Evolutionary conservation across 306 rosid species (phyloP), one percentile per base, ranked within the genome.

Genomic region (Comarum palustre): DNA sequence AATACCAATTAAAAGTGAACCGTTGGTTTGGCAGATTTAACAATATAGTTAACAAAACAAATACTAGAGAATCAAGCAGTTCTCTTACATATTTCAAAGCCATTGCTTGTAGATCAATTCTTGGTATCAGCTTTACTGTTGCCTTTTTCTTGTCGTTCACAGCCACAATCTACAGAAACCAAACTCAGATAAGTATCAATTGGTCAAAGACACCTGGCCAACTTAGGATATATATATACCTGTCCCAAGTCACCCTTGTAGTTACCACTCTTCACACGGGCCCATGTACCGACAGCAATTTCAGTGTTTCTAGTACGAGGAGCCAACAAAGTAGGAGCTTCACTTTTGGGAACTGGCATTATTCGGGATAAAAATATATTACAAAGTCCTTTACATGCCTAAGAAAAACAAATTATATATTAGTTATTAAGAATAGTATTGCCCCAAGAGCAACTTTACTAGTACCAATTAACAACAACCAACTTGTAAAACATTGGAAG

Each of bases 211-310:
- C 55, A 48, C 38, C 55, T 10, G 19, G 55, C 63, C 51, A 75
- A 52, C 69, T 38, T 59, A 65, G 46, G 59, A 78, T 24, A 60
- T 20, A 20, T 77, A 57, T 27, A 25, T 83, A 91, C 97, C 97
- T 90, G 96, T 54, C 93, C 95, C 73, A 95, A 81, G 80, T 95
- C 99, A 42, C 99, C 99, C 84, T 91, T 95, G 83, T 95, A 95
- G 63, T 79, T 84, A 69, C 99, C 99, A 86, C 48, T 88, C 86
- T 91, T 95, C 76, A 95, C 83, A 52, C 97, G 97, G 71, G 84
- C 90, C 99, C 97, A 91, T 73, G 69, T 87, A 29, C 97, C 99
- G 47, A 46, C 88, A 57, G 90, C 69, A 77, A 95, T 78, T 75
- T 84, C 93, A 76, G 83, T 87, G 62, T 68, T 70, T 75, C 78